Conservation (phyloP, 129 eudicot species). For the Helianthus tuberosus region DNA sequence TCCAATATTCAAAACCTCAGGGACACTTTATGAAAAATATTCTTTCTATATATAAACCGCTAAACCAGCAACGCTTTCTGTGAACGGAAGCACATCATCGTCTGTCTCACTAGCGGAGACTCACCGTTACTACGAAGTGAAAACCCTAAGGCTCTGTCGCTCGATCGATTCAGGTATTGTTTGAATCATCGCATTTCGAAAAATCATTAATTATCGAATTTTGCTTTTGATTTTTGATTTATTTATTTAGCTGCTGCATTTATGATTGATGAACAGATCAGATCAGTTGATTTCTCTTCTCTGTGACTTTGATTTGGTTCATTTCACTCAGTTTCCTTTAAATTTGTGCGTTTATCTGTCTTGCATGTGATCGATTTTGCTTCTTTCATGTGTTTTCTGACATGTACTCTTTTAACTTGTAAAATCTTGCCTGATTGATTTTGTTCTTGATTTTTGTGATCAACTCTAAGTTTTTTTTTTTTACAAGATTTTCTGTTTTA, state of each 20-base stretch:
- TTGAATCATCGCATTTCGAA: not conserved
- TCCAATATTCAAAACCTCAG: slow-evolving; percentile 1
- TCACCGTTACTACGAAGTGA: slow-evolving; percentile 6
- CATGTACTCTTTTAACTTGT: not conserved
- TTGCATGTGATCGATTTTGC: slow-evolving; percentile 18
- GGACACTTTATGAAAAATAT: slow-evolving; percentile 14
- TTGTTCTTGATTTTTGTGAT: not conserved
- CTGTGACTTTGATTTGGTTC: not conserved
- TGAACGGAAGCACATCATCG: slow-evolving; percentile 21
- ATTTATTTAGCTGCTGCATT: slow-evolving; percentile 28
- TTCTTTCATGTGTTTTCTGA: too few species aligned
- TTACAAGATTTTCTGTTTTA: not conserved
- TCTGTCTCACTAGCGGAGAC: slow-evolving; percentile 20
- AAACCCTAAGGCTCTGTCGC: slow-evolving; percentile 7
- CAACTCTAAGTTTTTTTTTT: not conserved
- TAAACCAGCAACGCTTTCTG: slow-evolving; percentile 19
- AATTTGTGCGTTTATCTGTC: slow-evolving; percentile 13
- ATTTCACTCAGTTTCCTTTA: not conserved
- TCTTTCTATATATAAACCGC: slow-evolving; percentile 22
- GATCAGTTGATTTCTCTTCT: slow-evolving; percentile 15
- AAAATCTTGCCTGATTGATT: not conserved
- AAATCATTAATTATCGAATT: slow-evolving; percentile 3
- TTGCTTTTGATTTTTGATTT: not conserved
- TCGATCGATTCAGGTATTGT: slow-evolving; percentile 17
- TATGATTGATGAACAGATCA: slow-evolving; percentile 12